Base-by-base conservation (phyloP, 768 basidiomycete species). In the Leccinum ochraceum region DNA sequence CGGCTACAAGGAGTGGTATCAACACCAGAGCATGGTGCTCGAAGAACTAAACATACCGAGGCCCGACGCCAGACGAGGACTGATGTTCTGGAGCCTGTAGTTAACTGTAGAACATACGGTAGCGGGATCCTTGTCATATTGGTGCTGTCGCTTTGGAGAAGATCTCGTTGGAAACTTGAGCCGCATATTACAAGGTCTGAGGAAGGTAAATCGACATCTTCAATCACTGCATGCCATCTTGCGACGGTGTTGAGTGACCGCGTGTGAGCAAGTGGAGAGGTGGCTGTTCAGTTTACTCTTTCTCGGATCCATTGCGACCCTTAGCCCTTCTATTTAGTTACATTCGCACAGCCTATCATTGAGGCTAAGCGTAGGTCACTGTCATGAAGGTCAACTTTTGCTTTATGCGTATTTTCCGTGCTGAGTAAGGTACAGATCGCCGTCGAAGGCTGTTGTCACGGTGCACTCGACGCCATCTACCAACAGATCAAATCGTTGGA, bases 361-460 rank as follows among this genome's bases (percentile, higher is more conserved):
- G 5, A 17, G n/a, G 6, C 16, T n/a, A 44, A 44, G 42, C 17
- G 14, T n/a, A 9, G 44, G 16, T 49, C 48, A 63, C 26, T 24
- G 4, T 48, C 36, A 73, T 72, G 71, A 72, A 69, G 71, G 71
- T 71, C 56, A 53, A 17, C 26, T 52, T 16, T 6, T 20, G 4
- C 48, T 34, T 28, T 32, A 36, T 3, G 42, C 10, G 7, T 20
- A 4, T 32, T 49, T 24, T 49, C 5, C 44, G 28, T 30, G 17
- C 56, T 66, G 42, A 66, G n/a, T 10, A 56, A n/a, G 22, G 7
- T 64, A 2, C 62, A 94, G 88, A 81, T 98, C 64, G 95, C 95
- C 7, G 80, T 98, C 28, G 87, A 97, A 78, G 95, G 95, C 3
- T 98, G 97, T 79, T 95, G 92, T 66, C 97, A 99, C 72, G 97